phyloP scores from a whole-genome alignment of 305 asterid genomes.

The Solanum hybrid region DNA sequence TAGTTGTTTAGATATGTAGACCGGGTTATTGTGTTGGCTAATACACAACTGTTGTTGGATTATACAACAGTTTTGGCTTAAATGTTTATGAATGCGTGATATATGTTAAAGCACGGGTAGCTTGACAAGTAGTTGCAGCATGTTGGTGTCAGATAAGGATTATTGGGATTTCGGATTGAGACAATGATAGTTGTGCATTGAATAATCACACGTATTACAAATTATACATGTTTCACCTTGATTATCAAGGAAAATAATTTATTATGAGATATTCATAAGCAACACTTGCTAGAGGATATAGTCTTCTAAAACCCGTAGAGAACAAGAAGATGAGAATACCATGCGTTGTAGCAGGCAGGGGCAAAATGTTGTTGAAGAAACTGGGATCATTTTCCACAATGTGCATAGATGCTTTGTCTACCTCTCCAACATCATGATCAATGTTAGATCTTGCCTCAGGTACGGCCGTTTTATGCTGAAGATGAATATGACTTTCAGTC shows the following conservation, averaged over 20 bases:
- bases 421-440: constrained; percentile 30
- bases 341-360: constrained; percentile 33
- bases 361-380: constrained; percentile 29
- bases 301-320: constrained; percentile 10
- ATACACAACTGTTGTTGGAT: not conserved
- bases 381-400: constrained; percentile 32
- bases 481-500: constrained; percentile 33
- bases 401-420: constrained; percentile 24
- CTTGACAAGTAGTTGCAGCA: not conserved
- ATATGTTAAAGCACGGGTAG: not conserved
- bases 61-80: not conserved
- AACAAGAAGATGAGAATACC: constrained; percentile 44
- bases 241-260: not conserved
- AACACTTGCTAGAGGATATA: constrained; percentile 10
- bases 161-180: not conserved
- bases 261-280: constrained; percentile 7
- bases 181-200: not conserved
- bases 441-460: constrained; percentile 32
- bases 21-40: not conserved
- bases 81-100: not conserved
- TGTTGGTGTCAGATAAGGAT: not conserved
- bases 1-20: not conserved
- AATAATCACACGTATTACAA: not conserved
- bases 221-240: not conserved
- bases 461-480: constrained; percentile 30